These are phyloP conservation scores for Colletotrichum limetticola DNA, from an alignment of 2,329 filamentous ascomycete species.

Conservation along the genomic window DNA sequence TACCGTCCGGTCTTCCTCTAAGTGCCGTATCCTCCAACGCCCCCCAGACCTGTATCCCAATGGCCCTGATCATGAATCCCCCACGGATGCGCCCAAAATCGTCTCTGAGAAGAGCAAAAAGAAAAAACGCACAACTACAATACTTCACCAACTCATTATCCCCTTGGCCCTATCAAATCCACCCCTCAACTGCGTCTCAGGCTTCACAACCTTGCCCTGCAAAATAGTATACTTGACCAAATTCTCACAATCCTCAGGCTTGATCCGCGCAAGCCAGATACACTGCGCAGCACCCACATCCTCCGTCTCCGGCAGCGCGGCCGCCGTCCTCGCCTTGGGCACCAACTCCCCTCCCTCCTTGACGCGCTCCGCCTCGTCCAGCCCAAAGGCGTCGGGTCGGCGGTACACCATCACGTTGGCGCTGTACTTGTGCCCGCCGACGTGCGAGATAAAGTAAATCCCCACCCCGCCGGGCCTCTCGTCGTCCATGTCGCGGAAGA, in stretches of 20 bases:
- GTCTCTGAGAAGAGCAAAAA: background rate
- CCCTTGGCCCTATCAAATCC: conserved; percentile 89
- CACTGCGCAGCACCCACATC: conserved; percentile 80
- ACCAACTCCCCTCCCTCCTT: conserved; percentile 48
- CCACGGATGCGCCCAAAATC: background rate
- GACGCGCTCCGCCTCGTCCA: conserved; percentile 56
- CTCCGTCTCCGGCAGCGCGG: conserved; percentile 46
- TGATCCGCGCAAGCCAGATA: conserved; percentile 89
- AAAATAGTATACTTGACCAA: conserved; percentile 89
- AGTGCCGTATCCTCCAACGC: background rate
- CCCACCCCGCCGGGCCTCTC: conserved; percentile 91
- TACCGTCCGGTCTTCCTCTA: background rate
- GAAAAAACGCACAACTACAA: background rate
- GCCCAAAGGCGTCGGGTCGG: conserved; percentile 66
- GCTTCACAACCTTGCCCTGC: conserved; percentile 94
- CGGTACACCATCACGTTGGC: conserved; percentile 96
- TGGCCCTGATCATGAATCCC: background rate
- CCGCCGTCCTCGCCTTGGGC: conserved; percentile 42
- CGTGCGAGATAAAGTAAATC: conserved; percentile 96
- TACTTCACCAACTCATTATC: conserved; percentile 82
- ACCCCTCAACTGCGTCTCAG: conserved; percentile 83
- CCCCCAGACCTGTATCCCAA: background rate
- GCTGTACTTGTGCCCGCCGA: conserved; percentile 95
- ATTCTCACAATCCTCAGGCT: conserved; percentile 92
- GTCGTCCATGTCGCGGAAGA: conserved; percentile 90